A percentile compares a stretch with the other conserved stretches of the same genome.
These are phyloP conservation scores for Carallia brachiata DNA, from an alignment of 345 rosid genomes.

Conservation along the genomic window DNA sequence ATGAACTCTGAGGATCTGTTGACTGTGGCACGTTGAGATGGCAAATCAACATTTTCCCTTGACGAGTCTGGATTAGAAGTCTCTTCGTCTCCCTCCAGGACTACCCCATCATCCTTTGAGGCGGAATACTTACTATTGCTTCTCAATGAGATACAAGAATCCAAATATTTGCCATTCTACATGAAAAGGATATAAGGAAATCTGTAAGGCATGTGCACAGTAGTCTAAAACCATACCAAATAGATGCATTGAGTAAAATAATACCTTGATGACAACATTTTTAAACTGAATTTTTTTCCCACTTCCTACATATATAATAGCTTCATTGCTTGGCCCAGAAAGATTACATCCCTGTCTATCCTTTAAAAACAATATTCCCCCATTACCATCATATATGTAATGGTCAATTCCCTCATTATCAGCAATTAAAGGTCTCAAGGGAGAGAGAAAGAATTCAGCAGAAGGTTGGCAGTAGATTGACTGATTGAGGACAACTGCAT, in stretches of 20 bases:
- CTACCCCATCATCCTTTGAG: constrained; percentile 61
- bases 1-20: constrained; percentile 58
- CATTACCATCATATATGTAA: constrained; percentile 87
- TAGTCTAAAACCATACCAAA: not conserved
- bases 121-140: constrained; percentile 75
- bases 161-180: constrained; percentile 84
- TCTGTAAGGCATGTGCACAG: not conserved
- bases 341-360: constrained; percentile 67
- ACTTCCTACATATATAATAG: constrained; percentile 71
- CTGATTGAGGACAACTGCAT: constrained; percentile 64
- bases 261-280: constrained; percentile 83
- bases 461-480: constrained; percentile 58
- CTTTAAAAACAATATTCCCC: constrained; percentile 67
- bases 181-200: not conserved
- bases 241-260: constrained; percentile 4
- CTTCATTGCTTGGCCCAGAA: constrained; percentile 62
- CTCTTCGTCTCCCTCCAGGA: constrained; percentile 52
- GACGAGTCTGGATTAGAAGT: constrained; percentile 31
- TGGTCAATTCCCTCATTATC: constrained; percentile 73
- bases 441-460: constrained; percentile 67
- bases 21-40: constrained; percentile 40
- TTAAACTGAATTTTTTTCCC: constrained; percentile 78
- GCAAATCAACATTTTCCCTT: constrained; percentile 34
- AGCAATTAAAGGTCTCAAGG: constrained; percentile 73
- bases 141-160: constrained; percentile 85